Evolutionary conservation across 2,329 filamentous ascomycete genomes (phyloP), one percentile per base, ranked within the genome.

Genomic region (Claviceps citrina): DNA sequence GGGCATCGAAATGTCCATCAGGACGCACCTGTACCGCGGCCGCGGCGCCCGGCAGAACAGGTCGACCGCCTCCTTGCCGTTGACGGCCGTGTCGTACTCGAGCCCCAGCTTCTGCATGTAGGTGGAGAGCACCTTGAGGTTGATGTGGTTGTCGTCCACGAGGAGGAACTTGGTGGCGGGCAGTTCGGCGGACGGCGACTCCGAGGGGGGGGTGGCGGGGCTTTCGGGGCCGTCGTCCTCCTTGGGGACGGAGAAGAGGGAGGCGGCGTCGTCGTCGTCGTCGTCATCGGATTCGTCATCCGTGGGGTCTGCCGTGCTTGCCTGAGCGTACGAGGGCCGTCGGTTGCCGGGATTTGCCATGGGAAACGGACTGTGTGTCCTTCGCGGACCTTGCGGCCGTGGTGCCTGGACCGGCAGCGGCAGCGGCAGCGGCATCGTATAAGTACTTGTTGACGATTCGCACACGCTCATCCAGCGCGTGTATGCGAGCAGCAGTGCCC

Each of bases 1-100:
- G 0, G 70, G 70, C 70, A 74, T 73, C 43, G 61, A 68, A 3
- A 71, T 64, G 46, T 73, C 70, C 42, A 58, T 61, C 2, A 61
- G 43, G 4, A 59, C 46, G 39, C 47, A 49, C n/a, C 36, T 36
- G n/a, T 37, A 48, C 55, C 1, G 43, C 18, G 0, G 31, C 40
- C 0, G 49, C 45, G 7, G 49, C 45, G 7, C 36, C 6, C 43
- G 18, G 7, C 26, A 41, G 15, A 52, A 56, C 7, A 43, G 42
- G 10, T 54, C 47, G 16, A 54, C 36, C 0, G 54, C 54, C 33
- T 58, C 47, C 27, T 53, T 47, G 0, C 54, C 55, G 28, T 58
- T 50, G 16, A 31, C 43, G 1, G 51, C 54, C 3, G 46, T 47
- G 3, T 46, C 39, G 33, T 48, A 49, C 1, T 42, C 38, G 2